These are phyloP conservation scores for Neoconidiobolus thromboides DNA, from an alignment of 371 early-diverging fungal genomes.

Conservation along the genomic window DNA sequence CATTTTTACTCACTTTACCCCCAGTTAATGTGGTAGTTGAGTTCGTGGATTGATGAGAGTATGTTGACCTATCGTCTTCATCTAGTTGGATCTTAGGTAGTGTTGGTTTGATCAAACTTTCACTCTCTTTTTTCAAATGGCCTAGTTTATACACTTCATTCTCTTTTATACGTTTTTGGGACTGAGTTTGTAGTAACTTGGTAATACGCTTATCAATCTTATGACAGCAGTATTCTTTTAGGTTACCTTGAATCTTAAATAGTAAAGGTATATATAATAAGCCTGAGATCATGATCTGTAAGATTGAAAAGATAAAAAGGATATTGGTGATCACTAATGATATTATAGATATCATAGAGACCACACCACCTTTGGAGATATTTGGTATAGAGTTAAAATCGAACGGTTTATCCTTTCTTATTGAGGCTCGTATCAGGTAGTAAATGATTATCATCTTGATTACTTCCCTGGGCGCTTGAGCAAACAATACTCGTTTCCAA, in stretches of 20 bases:
- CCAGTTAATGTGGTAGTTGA: neutral
- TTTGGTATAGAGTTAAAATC: neutral
- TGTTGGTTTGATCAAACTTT: neutral
- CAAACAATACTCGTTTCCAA: slow-evolving; percentile 71
- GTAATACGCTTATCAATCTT: slow-evolving; percentile 60
- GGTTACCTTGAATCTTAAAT: slow-evolving; percentile 61
- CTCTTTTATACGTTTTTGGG: neutral
- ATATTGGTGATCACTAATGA: slow-evolving; percentile 43
- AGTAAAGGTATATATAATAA: slow-evolving; percentile 65
- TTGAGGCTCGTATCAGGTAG: neutral
- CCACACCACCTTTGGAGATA: neutral
- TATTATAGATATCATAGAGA: slow-evolving; percentile 11
- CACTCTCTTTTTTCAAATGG: neutral
- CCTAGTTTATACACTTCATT: too few species aligned
- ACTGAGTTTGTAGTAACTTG: neutral
- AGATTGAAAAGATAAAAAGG: slow-evolving; percentile 34
- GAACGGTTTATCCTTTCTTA: neutral
- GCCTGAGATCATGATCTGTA: slow-evolving; percentile 33
- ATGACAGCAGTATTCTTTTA: slow-evolving; percentile 82
- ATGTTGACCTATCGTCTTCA: neutral
- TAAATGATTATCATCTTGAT: slow-evolving; percentile 31
- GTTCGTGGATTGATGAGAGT: slow-evolving; percentile 1
- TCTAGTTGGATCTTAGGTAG: neutral
- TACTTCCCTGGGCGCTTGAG: slow-evolving; percentile 67
- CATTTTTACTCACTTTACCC: too few species aligned